Evolutionary conservation across 345 rosid genomes (phyloP), one percentile per base, ranked within the genome.

Genomic region (Ceriops zippeliana): DNA sequence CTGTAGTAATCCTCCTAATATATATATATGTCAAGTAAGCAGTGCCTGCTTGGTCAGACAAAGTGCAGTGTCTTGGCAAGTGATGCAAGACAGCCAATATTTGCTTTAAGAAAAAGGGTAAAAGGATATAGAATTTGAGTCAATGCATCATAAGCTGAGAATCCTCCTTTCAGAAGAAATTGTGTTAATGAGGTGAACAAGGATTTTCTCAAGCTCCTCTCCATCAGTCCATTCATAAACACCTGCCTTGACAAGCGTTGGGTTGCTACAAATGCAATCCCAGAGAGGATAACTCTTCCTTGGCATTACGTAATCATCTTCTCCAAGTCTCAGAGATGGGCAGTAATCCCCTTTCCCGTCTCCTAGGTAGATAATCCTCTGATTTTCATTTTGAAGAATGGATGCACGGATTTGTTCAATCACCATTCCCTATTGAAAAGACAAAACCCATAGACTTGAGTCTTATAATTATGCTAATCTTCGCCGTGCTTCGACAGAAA

Each of bases 311-410:
- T 30, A 76, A 74, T 92, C 96, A 34, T 70, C 76, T 62, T 74
- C 80, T 67, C 68, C 73, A 19, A 92, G 93, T 86, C 75, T 87
- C 80, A 88, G 66, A 42, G 86, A 75, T 0, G 91, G 96, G 66
- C 98, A 92, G 72, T 71, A 87, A 72, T 92, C 98, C 46, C 91
- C 91, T 81, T 81, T 81, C 58, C 98, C 98, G 35, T 92, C 98
- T 74, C 98, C 96, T 1, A 88, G 83, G 81, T 90, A 92, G 70
- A 92, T 80, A 73, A 81, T 76, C 61, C 77, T 83, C 49, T 6
- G 82, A 37, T 62, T 62, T 61, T 37, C 73, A 38, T 68, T 63
- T 24, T 65, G 68, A 34, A 76, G 30, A 62, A 51, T 68, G 19
- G 86, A 80, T 62, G 75, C 78, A 16, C 67, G 73, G 37, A 87